phyloP scores from a whole-genome alignment of 225 moss, liverwort and hornwort species.

The Neckera pumila region DNA sequence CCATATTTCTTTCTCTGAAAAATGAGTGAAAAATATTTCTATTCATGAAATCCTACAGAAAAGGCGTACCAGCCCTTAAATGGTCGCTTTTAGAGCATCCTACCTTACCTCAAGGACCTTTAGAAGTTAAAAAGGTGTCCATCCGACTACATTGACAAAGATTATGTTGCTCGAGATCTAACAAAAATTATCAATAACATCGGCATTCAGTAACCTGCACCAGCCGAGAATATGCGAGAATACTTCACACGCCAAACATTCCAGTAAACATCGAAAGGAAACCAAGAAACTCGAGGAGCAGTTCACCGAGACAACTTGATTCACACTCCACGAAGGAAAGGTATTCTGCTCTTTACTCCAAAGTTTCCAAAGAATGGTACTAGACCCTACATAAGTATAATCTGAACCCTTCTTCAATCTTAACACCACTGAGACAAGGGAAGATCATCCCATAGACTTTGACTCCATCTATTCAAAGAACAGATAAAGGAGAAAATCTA shows the following conservation, averaged over 20 bases:
- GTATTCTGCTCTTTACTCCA: constrained; percentile 46
- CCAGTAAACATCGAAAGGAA: not conserved
- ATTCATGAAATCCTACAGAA: no score
- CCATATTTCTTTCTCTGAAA: no score
- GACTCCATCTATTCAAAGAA: constrained; percentile 15
- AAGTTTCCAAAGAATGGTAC: constrained; percentile 58
- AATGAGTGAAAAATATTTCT: no score
- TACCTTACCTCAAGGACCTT: not conserved
- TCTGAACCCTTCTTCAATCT: constrained; percentile 41
- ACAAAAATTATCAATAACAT: not conserved
- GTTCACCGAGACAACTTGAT: not conserved
- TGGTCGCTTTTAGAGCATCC: no score
- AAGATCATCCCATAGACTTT: constrained; percentile 15
- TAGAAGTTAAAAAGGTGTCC: not conserved
- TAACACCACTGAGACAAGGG: constrained; percentile 29
- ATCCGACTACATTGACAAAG: not conserved
- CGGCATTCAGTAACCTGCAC: not conserved
- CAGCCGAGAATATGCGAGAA: not conserved
- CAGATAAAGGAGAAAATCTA: constrained; percentile 15
- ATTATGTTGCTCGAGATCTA: not conserved
- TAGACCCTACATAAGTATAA: constrained; percentile 47
- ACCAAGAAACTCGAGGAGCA: not conserved
- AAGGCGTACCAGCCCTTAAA: no score
- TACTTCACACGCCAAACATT: not conserved
- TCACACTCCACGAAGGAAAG: constrained; percentile 25